Evolutionary conservation across 169 alveolate genomes (phyloP).

Genomic region (Perkinsus chesapeaki): DNA sequence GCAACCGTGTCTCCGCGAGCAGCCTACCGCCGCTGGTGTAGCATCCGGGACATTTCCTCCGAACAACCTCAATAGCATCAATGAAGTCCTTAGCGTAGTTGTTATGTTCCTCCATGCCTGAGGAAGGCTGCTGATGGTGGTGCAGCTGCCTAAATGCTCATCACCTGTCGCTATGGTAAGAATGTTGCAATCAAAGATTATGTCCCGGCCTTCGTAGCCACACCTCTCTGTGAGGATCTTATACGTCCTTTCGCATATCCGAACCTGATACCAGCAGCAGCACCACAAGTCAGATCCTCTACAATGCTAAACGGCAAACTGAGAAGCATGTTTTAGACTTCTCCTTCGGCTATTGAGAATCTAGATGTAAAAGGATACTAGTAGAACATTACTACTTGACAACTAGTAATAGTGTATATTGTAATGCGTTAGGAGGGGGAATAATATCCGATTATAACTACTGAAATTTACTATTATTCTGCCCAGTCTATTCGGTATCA

Average conservation of each 20-base stretch:
- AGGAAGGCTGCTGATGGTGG: background rate
- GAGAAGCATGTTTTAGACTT: no score
- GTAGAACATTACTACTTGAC: no score
- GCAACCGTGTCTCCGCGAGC: background rate
- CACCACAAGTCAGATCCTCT: no score
- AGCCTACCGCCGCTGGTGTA: background rate
- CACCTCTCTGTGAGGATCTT: constrained; percentile 25
- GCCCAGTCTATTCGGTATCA: no score
- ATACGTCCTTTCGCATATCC: constrained; percentile 50
- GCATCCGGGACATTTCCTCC: constrained; percentile 18
- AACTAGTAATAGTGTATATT: no score
- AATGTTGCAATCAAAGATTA: constrained; percentile 56
- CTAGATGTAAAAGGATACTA: no score
- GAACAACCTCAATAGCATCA: constrained; percentile 40
- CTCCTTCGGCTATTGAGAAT: no score
- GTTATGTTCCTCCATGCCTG: constrained; percentile 56
- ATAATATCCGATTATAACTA: no score
- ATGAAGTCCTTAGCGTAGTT: constrained; percentile 49
- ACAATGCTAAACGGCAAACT: no score
- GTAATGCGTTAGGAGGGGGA: no score
- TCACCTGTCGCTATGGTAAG: constrained; percentile 56
- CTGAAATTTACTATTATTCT: no score
- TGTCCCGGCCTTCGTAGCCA: constrained; percentile 48
- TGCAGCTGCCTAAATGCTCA: background rate
- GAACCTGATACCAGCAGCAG: background rate